These are phyloP conservation scores for Leishmania martiniquensis DNA, from an alignment of 208 protist genomes.

Conservation along the genomic window DNA sequence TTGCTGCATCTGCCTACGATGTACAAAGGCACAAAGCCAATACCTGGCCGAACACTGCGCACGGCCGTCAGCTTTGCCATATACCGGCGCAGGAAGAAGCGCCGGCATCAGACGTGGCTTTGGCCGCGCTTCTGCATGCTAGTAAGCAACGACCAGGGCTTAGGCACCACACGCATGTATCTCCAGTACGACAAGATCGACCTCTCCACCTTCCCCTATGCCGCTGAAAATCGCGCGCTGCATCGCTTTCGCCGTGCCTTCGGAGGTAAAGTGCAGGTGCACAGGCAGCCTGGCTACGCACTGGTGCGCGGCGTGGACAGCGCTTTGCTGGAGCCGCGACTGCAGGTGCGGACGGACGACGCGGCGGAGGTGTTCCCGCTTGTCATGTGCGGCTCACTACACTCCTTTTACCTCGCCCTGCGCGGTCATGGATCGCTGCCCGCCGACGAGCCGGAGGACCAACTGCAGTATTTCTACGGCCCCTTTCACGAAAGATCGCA, in stretches of 20 bases:
- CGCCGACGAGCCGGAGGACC: slow-evolving; percentile 64
- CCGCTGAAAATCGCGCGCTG: not conserved
- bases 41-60: slow-evolving; percentile 41
- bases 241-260: slow-evolving; percentile 9
- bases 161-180: slow-evolving; percentile 31
- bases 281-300: slow-evolving; percentile 38
- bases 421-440: slow-evolving; percentile 46
- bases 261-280: slow-evolving; percentile 37
- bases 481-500: slow-evolving; percentile 35
- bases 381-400: slow-evolving; percentile 68
- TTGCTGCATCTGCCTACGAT: slow-evolving; percentile 63
- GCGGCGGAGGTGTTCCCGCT: slow-evolving; percentile 48
- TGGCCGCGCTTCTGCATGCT: slow-evolving; percentile 74
- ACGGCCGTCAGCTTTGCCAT: slow-evolving; percentile 71
- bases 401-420: slow-evolving; percentile 62
- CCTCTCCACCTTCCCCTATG: slow-evolving; percentile 12
- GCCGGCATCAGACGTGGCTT: slow-evolving; percentile 18
- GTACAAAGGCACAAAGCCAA: slow-evolving; percentile 41
- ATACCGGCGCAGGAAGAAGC: slow-evolving; percentile 17
- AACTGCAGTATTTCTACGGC: slow-evolving; percentile 80
- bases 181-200: slow-evolving; percentile 66
- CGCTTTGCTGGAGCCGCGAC: slow-evolving; percentile 52
- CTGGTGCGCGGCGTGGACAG: slow-evolving; percentile 61
- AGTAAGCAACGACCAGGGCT: slow-evolving; percentile 27
- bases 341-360: slow-evolving; percentile 41